Conservation (phyloP, 352 stramenopile genomes). For the Pythium monospermum region DNA sequence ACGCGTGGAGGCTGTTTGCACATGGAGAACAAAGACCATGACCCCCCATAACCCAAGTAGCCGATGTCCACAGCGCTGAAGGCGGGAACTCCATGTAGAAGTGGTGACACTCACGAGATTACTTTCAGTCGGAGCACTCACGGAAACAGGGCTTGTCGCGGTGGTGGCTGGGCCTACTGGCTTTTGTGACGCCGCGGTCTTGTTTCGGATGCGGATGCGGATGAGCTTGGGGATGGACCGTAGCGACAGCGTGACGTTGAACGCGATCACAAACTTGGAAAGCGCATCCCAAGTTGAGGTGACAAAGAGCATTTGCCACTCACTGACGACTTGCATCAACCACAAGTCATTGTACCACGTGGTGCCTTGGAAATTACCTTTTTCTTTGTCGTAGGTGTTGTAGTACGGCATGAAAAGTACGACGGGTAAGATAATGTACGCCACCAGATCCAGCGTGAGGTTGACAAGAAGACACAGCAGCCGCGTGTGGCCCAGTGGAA, state of each 20-base stretch:
- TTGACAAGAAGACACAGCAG: conserved; percentile 16
- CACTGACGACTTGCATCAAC: conserved; percentile 14
- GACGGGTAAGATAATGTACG: conserved; percentile 9
- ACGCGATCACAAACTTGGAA: conserved; percentile 21
- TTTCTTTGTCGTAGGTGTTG: background rate
- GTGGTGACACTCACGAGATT: no score
- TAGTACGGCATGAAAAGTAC: conserved; percentile 14
- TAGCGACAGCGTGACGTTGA: conserved; percentile 12
- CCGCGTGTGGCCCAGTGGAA: background rate
- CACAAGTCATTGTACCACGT: conserved; percentile 17
- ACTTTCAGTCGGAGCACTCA: no score
- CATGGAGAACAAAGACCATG: background rate
- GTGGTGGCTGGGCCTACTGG: no score
- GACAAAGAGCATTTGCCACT: conserved; percentile 21
- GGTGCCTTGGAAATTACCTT: background rate
- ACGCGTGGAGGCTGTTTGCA: background rate
- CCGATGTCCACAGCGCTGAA: background rate
- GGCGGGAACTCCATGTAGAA: background rate
- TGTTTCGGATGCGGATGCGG: no score
- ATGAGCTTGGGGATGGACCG: conserved; percentile 18
- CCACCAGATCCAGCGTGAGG: conserved; percentile 9
- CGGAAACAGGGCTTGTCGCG: no score
- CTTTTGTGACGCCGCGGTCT: no score
- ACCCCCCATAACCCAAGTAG: background rate
- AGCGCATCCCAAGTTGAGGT: conserved; percentile 15